These are phyloP conservation scores for Colletotrichum sp. DNA, from an alignment of 2,329 filamentous ascomycete species.

Conservation along the genomic window DNA sequence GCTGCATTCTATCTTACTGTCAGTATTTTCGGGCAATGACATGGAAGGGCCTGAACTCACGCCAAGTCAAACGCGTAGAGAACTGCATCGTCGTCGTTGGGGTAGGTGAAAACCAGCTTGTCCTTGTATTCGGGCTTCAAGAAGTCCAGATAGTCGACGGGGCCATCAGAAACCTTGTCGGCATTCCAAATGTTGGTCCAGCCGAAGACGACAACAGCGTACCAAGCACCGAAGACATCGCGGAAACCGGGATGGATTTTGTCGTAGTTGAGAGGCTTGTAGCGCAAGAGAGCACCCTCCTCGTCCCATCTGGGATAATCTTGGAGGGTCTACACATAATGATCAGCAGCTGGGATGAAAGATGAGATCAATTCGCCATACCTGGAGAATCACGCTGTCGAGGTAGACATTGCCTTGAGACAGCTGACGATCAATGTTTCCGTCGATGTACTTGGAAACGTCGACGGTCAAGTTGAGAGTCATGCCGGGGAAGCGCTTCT, in stretches of 20 bases:
- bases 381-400: constrained; percentile 52
- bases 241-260: constrained; percentile 46
- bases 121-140: constrained; percentile 55
- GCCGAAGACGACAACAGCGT: constrained; percentile 39
- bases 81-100: constrained; percentile 63
- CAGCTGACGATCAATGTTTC: constrained; percentile 49
- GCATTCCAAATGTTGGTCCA: constrained; percentile 43
- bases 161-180: constrained; percentile 34
- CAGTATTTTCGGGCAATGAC: neutral
- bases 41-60: constrained; percentile 30
- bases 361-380: neutral
- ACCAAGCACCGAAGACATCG: constrained; percentile 41
- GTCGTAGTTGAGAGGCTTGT: constrained; percentile 53
- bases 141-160: constrained; percentile 47
- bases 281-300: constrained; percentile 50
- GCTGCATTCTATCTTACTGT: constrained; percentile 31
- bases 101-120: constrained; percentile 59
- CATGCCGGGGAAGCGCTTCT: constrained; percentile 51
- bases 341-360: rapidly evolving
- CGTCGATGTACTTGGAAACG: constrained; percentile 63
- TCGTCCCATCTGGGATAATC: constrained; percentile 58
- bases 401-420: constrained; percentile 39
- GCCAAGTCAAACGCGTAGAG: constrained; percentile 55
- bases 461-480: constrained; percentile 59
- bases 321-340: constrained; percentile 40